Percentiles rank a stretch among this genome's conserved stretches.
Evolutionary conservation across 2,329 filamentous ascomycete genomes (phyloP).

Genomic region (Bipolaris zeicola): DNA sequence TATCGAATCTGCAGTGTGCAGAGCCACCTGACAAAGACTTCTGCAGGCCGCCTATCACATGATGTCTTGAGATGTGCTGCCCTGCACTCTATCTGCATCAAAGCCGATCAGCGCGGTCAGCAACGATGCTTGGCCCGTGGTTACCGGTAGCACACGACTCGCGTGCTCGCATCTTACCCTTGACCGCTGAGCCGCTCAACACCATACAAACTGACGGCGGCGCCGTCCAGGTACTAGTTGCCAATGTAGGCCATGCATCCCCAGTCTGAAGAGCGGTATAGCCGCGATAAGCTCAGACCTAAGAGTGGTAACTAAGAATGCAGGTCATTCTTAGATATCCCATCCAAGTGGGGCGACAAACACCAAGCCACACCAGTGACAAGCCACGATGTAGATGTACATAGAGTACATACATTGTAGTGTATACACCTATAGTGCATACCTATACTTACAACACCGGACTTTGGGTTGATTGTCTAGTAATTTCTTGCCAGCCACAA

Average conservation of each 20-base stretch:
- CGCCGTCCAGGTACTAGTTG: not conserved
- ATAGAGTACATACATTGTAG: no score
- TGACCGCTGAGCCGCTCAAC: not conserved
- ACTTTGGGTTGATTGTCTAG: no score
- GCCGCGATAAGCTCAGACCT: not conserved
- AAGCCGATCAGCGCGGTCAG: slow-evolving; percentile 14
- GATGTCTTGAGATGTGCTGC: slow-evolving; percentile 11
- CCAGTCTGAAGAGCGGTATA: not conserved
- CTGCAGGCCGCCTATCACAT: slow-evolving; percentile 19
- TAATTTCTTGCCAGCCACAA: no score
- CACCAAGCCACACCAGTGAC: slow-evolving; percentile 1
- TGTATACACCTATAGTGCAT: no score
- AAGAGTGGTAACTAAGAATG: not conserved
- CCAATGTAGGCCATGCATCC: not conserved
- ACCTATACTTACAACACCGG: no score
- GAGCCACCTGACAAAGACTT: slow-evolving; percentile 11
- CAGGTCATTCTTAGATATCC: not conserved
- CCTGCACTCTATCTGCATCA: slow-evolving; percentile 9
- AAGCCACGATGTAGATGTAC: not conserved
- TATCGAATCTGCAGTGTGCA: not conserved
- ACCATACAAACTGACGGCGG: not conserved
- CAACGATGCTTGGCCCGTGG: not conserved
- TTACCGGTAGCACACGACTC: slow-evolving; percentile 4
- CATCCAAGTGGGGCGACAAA: not conserved
- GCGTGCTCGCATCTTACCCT: not conserved